Percentiles rank a stretch among this genome's conserved stretches.
Evolutionary conservation across 208 protist genomes (phyloP).

Genomic region (Trichomonas vaginalis): DNA sequence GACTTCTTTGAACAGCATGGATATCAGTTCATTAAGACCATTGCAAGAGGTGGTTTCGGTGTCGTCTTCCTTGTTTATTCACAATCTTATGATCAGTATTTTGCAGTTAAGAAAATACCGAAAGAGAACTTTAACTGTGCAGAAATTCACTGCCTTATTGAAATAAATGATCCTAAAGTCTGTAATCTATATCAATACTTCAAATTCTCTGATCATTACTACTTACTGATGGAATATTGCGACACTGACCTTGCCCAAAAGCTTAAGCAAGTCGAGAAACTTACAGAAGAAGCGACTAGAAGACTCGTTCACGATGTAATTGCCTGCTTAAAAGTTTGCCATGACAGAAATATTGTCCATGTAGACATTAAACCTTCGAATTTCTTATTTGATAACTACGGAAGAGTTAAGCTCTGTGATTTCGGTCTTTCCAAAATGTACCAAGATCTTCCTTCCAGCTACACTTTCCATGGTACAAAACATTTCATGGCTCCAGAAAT

Average conservation of each 20-base stretch:
- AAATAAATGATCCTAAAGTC: neutral
- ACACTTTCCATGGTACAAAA: neutral
- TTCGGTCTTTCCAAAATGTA: constrained; percentile 33
- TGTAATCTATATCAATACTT: neutral
- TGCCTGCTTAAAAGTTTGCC: constrained; percentile 27
- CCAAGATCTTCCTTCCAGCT: neutral
- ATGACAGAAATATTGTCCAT: constrained; percentile 43
- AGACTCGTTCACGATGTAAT: neutral
- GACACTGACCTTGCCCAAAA: neutral
- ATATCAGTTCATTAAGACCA: neutral
- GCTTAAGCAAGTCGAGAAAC: neutral
- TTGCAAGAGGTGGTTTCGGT: neutral
- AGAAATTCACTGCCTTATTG: neutral
- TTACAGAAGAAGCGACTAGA: neutral
- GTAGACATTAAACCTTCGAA: constrained; percentile 49
- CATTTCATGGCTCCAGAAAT: neutral
- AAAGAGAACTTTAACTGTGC: neutral
- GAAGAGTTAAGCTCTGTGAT: constrained; percentile 49
- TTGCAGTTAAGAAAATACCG: neutral
- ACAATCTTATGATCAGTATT: neutral
- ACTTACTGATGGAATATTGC: neutral
- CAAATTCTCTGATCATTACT: neutral
- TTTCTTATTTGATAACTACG: constrained; percentile 42
- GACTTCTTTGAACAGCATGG: neutral
- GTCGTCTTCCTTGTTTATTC: neutral